Percentiles rank a stretch among this genome's conserved stretches.
These are phyloP conservation scores for Antarctomyces pellizariae DNA, from an alignment of 495 filamentous ascomycete species.

Conservation along the genomic window DNA sequence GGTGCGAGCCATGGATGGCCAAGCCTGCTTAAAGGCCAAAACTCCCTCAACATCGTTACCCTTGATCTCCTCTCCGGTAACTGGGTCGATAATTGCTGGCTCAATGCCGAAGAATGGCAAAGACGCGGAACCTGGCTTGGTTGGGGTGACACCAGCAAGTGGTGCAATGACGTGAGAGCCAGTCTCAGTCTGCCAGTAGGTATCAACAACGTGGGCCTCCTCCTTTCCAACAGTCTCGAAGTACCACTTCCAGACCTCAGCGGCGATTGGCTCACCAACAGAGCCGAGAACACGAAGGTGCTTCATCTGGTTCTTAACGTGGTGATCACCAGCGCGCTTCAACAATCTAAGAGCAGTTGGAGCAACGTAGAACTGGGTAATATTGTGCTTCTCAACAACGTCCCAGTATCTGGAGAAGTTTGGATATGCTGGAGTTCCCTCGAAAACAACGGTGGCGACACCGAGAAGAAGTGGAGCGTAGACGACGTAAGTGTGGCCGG, in stretches of 20 bases:
- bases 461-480: constrained; percentile 87
- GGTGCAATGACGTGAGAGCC: constrained; percentile 80
- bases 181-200: constrained; percentile 99
- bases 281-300: constrained; percentile 75
- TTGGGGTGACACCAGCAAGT: constrained; percentile 51
- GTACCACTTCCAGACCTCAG: constrained; percentile 99
- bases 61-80: constrained; percentile 78
- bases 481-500: constrained; percentile 97
- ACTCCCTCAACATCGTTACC: constrained; percentile 98
- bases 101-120: constrained; percentile 95
- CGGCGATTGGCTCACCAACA: constrained; percentile 96
- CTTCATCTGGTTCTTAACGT: constrained; percentile 76
- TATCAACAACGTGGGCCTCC: constrained; percentile 90
- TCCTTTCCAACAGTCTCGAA: constrained; percentile 87
- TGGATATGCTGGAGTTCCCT: constrained; percentile 93
- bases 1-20: constrained; percentile 97
- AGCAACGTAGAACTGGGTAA: constrained; percentile 97
- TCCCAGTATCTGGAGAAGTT: constrained; percentile 98
- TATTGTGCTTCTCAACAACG: constrained; percentile 80
- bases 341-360: constrained; percentile 81
- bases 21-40: constrained; percentile 90
- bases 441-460: constrained; percentile 91
- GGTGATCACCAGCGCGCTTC: constrained; percentile 84
- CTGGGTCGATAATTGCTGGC: constrained; percentile 91
- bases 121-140: constrained; percentile 55